Percentiles rank a stretch among this genome's conserved stretches.
These are phyloP conservation scores for Rubus parviflorus DNA, from an alignment of 306 rosid species.

Conservation along the genomic window DNA sequence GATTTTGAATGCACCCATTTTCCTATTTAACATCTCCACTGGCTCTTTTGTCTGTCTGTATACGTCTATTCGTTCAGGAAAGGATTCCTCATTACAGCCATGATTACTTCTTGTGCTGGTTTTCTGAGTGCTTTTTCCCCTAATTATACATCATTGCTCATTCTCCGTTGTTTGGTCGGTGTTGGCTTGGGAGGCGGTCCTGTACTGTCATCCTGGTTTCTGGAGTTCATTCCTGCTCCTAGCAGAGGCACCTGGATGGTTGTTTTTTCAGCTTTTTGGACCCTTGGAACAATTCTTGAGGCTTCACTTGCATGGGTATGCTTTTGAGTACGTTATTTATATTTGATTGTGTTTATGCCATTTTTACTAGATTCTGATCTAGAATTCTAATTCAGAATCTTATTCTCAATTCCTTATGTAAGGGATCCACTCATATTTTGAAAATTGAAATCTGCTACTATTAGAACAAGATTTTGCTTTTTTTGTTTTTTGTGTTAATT, in stretches of 20 bases:
- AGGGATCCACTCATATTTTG: not conserved
- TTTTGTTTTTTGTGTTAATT: not conserved
- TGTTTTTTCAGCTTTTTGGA: conserved; percentile 89
- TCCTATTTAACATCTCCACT: conserved; percentile 15
- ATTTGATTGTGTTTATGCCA: conserved; percentile 8
- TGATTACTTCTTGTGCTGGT: conserved; percentile 69
- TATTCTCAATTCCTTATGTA: not conserved
- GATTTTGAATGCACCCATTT: conserved; percentile 13
- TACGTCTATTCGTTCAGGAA: conserved; percentile 56
- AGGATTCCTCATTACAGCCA: conserved; percentile 87
- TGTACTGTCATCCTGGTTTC: conserved; percentile 85
- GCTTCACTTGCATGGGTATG: conserved; percentile 97
- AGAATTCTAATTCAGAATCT: not conserved
- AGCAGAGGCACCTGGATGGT: conserved; percentile 99
- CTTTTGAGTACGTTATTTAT: conserved; percentile 26
- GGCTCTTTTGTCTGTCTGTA: conserved; percentile 22
- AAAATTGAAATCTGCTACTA: not conserved
- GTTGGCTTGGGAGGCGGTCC: conserved; percentile 98
- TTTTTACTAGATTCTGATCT: conserved; percentile 16
- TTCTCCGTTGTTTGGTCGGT: conserved; percentile 81
- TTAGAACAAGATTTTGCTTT: not conserved
- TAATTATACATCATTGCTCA: conserved; percentile 49
- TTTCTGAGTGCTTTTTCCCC: conserved; percentile 88
- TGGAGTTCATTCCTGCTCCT: conserved; percentile 93
- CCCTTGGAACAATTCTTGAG: conserved; percentile 85